Evolutionary conservation across 345 rosid genomes (phyloP).

Genomic region (Heritiera littoralis): DNA sequence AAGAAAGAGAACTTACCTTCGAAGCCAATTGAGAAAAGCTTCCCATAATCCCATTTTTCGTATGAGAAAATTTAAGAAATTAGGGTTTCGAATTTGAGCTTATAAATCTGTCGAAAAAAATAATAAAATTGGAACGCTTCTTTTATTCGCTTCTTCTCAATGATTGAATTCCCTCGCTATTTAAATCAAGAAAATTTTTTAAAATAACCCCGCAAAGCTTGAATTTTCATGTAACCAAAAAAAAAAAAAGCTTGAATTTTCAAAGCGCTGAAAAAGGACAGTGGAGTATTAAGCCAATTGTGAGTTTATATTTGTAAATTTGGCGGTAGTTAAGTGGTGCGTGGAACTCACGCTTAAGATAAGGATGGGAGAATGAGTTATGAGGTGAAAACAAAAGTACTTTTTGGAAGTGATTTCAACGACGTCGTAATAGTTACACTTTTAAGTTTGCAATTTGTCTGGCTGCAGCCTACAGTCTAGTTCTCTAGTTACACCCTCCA

Average conservation of each 20-base stretch:
- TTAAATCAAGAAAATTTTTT: conserved; percentile 19
- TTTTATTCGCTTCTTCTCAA: conserved; percentile 7
- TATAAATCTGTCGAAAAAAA: background rate
- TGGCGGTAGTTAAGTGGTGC: background rate
- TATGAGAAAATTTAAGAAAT: background rate
- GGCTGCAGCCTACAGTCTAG: background rate
- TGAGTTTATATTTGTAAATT: background rate
- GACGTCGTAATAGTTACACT: too few relatives aligned
- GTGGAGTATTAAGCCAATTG: conserved; percentile 3
- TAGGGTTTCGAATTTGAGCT: conserved; percentile 15
- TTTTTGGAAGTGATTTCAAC: too few relatives aligned
- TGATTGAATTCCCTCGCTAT: conserved; percentile 22
- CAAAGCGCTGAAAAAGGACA: background rate
- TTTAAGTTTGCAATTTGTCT: background rate
- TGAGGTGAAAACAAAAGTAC: background rate
- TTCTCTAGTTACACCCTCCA: too few relatives aligned
- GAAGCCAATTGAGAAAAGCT: conserved; percentile 61
- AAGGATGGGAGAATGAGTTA: background rate
- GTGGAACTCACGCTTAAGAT: background rate
- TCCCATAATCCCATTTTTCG: conserved; percentile 54
- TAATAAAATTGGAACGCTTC: background rate
- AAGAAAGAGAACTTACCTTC: conserved; percentile 38
- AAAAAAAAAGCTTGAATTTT: background rate
- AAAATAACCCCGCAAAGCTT: background rate
- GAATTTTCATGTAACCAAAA: too few relatives aligned